Percentiles rank a stretch among this genome's conserved stretches.
These are phyloP conservation scores for Stephania japonica DNA, from an alignment of 164 flowering plant species.

Conservation along the genomic window DNA sequence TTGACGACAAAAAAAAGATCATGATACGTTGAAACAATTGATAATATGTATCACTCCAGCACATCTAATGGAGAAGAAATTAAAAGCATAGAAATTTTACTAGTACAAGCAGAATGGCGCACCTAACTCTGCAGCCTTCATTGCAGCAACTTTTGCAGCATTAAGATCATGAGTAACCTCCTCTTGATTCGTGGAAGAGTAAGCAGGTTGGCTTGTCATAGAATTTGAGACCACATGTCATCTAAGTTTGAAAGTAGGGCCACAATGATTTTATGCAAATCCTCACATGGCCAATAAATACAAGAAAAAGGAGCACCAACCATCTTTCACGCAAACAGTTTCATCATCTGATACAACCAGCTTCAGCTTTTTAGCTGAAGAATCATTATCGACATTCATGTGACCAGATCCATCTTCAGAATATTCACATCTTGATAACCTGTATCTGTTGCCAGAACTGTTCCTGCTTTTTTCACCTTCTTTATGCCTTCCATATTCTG, in stretches of 20 bases:
- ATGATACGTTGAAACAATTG: too few species aligned
- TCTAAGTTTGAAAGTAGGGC: neutral
- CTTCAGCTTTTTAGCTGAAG: conserved; percentile 45
- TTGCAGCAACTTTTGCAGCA: conserved; percentile 94
- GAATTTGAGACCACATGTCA: conserved; percentile 20
- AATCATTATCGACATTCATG: conserved; percentile 28
- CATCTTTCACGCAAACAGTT: conserved; percentile 27
- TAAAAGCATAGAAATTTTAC: neutral
- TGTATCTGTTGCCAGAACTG: conserved; percentile 9
- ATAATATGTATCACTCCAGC: neutral
- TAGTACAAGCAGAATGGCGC: conserved; percentile 4
- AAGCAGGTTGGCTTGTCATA: conserved; percentile 22
- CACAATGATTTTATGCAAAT: neutral
- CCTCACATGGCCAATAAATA: neutral
- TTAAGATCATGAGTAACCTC: conserved; percentile 43
- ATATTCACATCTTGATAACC: conserved; percentile 3
- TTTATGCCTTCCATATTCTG: conserved; percentile 28
- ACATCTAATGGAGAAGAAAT: neutral
- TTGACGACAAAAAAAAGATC: too few species aligned
- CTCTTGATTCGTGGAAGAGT: conserved; percentile 24
- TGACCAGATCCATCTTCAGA: conserved; percentile 23
- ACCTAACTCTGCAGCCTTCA: conserved; percentile 97
- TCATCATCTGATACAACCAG: conserved; percentile 23
- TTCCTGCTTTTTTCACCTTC: conserved; percentile 14
- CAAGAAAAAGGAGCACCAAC: conserved; percentile 15